Evolutionary conservation across 2,329 filamentous ascomycete genomes (phyloP).

Genomic region (Sclerotinia borealis): DNA sequence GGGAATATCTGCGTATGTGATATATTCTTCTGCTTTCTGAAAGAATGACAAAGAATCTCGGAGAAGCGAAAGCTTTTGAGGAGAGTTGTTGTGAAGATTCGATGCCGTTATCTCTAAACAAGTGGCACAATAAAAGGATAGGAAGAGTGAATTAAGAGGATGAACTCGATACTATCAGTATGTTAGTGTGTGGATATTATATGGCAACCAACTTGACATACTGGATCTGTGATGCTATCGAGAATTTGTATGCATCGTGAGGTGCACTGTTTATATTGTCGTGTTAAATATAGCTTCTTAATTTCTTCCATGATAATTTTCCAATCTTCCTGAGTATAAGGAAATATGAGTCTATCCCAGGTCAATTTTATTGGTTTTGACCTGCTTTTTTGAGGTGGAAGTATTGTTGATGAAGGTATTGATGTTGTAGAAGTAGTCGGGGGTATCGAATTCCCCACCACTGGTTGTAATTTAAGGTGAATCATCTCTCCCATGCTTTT

Average conservation of each 20-base stretch:
- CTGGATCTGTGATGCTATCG: conserved; percentile 26
- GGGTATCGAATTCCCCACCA: neutral
- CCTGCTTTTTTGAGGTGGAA: conserved; percentile 10
- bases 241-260: conserved; percentile 28
- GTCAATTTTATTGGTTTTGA: conserved; percentile 20
- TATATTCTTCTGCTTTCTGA: conserved; percentile 22
- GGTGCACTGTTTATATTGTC: conserved; percentile 30
- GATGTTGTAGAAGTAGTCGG: conserved; percentile 2
- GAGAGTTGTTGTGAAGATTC: conserved; percentile 23
- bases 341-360: conserved; percentile 17
- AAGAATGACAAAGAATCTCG: conserved; percentile 27
- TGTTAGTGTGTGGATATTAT: conserved; percentile 14
- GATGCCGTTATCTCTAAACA: conserved; percentile 28
- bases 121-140: conserved; percentile 30
- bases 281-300: conserved; percentile 25
- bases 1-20: conserved; percentile 22
- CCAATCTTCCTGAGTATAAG: conserved; percentile 28
- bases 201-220: conserved; percentile 15
- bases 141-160: conserved; percentile 29
- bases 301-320: conserved; percentile 29
- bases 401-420: neutral
- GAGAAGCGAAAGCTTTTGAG: conserved; percentile 28
- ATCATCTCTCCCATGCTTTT: conserved; percentile 9
- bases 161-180: conserved; percentile 21
- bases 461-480: conserved; percentile 10